Conservation (phyloP, 176 grass and related monocot genomes). For the Hordeum vulgare region MorexV3_pseudomolecules_assembly NC_058520.1:10036986-10037485, state of each 20-base stretch:
- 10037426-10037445: background rate
- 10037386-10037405: background rate
- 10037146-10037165: background rate
- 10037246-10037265: background rate
- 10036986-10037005: constrained; percentile 29
- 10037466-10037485: background rate
- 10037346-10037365: constrained; percentile 9
- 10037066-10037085: constrained; percentile 59
- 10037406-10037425: background rate
- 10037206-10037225: background rate
- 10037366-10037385: background rate
- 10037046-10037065: constrained; percentile 54
- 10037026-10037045: constrained; percentile 41
- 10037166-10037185: background rate
- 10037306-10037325: background rate
- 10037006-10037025: constrained; percentile 20
- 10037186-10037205: background rate
- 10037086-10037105: constrained; percentile 52
- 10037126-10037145: constrained; percentile 43
- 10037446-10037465: background rate
- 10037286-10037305: background rate
- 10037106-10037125: constrained; percentile 47
- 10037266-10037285: background rate
- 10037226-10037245: background rate
- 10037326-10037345: background rate